Percentiles rank a stretch among this genome's conserved stretches.
These are phyloP conservation scores for Colletotrichum simmondsii DNA, from an alignment of 2,329 filamentous ascomycete species.

Conservation along the genomic window DNA sequence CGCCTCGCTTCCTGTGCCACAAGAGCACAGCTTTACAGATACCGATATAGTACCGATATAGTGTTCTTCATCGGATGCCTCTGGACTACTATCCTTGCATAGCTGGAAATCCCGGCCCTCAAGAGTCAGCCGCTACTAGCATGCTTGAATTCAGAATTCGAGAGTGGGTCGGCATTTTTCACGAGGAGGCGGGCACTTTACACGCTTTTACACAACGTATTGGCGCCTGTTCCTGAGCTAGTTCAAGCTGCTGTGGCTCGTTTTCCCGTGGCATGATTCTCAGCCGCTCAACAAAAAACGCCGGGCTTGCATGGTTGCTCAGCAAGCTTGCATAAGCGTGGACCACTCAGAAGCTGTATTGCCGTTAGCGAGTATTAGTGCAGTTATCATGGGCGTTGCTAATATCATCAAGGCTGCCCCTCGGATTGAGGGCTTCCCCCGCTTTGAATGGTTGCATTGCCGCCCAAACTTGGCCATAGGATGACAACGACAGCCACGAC, in stretches of 20 bases:
- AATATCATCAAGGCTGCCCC: not conserved
- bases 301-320: not conserved
- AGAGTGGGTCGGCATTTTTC: slow-evolving; percentile 27
- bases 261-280: slow-evolving; percentile 23
- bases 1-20: not conserved
- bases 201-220: slow-evolving; percentile 15
- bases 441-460: slow-evolving; percentile 16
- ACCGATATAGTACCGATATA: not conserved
- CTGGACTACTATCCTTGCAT: slow-evolving; percentile 17
- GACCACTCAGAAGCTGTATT: not conserved
- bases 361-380: slow-evolving; percentile 7
- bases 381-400: not conserved
- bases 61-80: slow-evolving; percentile 27
- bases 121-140: slow-evolving; percentile 24
- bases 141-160: slow-evolving; percentile 22
- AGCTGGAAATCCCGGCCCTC: slow-evolving; percentile 17
- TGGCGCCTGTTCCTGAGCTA: slow-evolving; percentile 10
- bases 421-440: not conserved
- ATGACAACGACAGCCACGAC: not conserved
- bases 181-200: slow-evolving; percentile 14
- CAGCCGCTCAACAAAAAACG: slow-evolving; percentile 27
- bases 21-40: not conserved
- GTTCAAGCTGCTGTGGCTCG: not conserved
- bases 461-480: slow-evolving; percentile 6
- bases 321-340: slow-evolving; percentile 24